Evolutionary conservation across 2,329 filamentous ascomycete genomes (phyloP).

Genomic region (Chrysosphaeria jannelii): DNA sequence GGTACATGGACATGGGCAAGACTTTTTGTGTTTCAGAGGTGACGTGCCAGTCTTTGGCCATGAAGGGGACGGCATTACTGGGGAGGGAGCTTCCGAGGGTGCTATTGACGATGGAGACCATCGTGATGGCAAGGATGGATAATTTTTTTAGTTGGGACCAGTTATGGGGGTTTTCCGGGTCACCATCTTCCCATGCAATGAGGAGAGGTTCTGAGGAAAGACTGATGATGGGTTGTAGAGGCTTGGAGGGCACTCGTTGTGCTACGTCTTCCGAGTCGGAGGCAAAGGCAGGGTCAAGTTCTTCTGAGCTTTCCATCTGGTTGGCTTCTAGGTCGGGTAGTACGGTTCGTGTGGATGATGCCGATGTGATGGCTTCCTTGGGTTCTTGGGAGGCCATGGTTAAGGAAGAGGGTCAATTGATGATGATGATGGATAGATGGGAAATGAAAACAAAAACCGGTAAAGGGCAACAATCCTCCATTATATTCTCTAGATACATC

Average conservation of each 20-base stretch:
- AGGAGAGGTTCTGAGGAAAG: conserved; percentile 6
- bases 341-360: too few relatives aligned
- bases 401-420: too few relatives aligned
- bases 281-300: too few relatives aligned
- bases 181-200: conserved; percentile 16
- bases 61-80: conserved; percentile 27
- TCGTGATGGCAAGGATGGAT: conserved; percentile 13
- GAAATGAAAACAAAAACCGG: too few relatives aligned
- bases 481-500: too few relatives aligned
- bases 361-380: too few relatives aligned
- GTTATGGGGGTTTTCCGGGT: conserved; percentile 22
- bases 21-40: conserved; percentile 15
- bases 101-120: conserved; percentile 31
- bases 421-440: too few relatives aligned
- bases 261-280: too few relatives aligned
- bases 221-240: neutral
- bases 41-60: conserved; percentile 24
- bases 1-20: conserved; percentile 30
- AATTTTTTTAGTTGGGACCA: conserved; percentile 12
- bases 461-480: too few relatives aligned
- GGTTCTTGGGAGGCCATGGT: too few relatives aligned
- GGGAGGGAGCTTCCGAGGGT: conserved; percentile 35
- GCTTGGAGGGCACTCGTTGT: conserved; percentile 1
- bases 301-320: too few relatives aligned
- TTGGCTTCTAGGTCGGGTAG: too few relatives aligned